These are phyloP conservation scores for Zoysia pacifica DNA, from an alignment of 176 grass and related monocot species.

Conservation along the genomic window DNA sequence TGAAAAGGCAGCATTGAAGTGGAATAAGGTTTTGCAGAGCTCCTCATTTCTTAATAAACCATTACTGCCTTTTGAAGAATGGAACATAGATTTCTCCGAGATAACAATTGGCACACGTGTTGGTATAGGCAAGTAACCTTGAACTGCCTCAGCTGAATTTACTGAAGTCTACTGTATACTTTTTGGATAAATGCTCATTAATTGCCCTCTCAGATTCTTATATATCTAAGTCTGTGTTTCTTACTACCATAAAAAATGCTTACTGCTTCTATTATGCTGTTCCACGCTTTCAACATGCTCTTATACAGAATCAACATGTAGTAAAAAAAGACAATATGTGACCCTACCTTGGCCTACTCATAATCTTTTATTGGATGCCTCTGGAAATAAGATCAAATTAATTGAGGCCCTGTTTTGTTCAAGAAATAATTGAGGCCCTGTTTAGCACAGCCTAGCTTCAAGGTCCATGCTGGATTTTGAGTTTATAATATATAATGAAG, in stretches of 20 bases:
- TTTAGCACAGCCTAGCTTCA: neutral
- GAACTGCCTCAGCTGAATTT: conserved; percentile 29
- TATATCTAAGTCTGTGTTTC: conserved; percentile 19
- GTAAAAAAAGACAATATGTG: neutral
- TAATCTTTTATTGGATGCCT: conserved; percentile 1
- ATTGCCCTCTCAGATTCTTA: conserved; percentile 13
- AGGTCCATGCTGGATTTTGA: neutral
- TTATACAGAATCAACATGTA: conserved; percentile 6
- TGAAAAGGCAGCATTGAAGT: conserved; percentile 69
- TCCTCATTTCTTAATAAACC: conserved; percentile 85
- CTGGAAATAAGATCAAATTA: neutral
- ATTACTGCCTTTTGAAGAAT: conserved; percentile 95
- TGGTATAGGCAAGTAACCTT: conserved; percentile 81
- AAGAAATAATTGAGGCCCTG: neutral
- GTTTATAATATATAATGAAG: too few species aligned
- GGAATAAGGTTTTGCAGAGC: conserved; percentile 84
- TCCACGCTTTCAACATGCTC: conserved; percentile 6
- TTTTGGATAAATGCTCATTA: conserved; percentile 8
- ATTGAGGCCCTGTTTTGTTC: neutral
- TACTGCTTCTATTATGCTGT: conserved; percentile 22
- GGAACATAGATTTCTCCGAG: conserved; percentile 97
- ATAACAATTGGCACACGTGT: conserved; percentile 96
- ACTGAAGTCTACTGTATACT: conserved; percentile 16
- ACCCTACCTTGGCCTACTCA: neutral
- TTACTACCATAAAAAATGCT: conserved; percentile 11